These are phyloP conservation scores for Chaetoceros tenuissimus DNA, from an alignment of 108 stramenopile genomes.

Conservation along the genomic window DNA sequence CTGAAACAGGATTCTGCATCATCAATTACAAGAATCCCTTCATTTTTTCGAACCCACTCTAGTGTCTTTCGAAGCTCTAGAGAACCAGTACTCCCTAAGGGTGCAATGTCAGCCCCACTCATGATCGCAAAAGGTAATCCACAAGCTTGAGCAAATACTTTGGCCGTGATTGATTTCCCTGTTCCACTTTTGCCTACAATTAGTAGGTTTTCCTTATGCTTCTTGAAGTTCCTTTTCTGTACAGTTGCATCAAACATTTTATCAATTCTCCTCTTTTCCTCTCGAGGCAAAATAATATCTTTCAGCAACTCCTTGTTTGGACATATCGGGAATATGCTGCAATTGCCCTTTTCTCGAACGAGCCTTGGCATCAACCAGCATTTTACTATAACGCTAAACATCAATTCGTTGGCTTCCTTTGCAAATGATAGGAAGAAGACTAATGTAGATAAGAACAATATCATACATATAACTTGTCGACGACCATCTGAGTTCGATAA, in stretches of 20 bases:
- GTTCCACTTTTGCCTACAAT: conserved; percentile 76
- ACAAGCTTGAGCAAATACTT: conserved; percentile 46
- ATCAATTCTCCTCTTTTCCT: conserved; percentile 21
- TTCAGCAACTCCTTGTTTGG: conserved; percentile 9
- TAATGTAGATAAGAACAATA: conserved; percentile 13
- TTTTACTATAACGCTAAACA: conserved; percentile 18
- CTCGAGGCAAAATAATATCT: conserved; percentile 14
- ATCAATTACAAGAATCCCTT: conserved; percentile 80
- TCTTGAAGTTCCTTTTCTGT: conserved; percentile 19
- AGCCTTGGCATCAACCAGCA: conserved; percentile 29
- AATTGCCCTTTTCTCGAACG: conserved; percentile 32
- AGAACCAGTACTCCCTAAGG: conserved; percentile 66
- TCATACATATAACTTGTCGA: conserved; percentile 29
- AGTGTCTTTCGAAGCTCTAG: conserved; percentile 76
- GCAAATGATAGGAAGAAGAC: conserved; percentile 21
- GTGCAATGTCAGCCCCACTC: conserved; percentile 77
- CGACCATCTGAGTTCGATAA: conserved; percentile 23
- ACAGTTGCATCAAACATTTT: conserved; percentile 20
- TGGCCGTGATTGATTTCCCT: conserved; percentile 82
- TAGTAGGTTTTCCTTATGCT: conserved; percentile 69
- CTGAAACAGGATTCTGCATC: conserved; percentile 78
- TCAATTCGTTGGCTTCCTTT: conserved; percentile 29
- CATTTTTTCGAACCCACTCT: conserved; percentile 59
- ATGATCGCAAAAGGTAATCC: conserved; percentile 78
- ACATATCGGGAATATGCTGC: no score